Conservation (phyloP, 345 rosid species). For the Pistacia vera region DNA sequence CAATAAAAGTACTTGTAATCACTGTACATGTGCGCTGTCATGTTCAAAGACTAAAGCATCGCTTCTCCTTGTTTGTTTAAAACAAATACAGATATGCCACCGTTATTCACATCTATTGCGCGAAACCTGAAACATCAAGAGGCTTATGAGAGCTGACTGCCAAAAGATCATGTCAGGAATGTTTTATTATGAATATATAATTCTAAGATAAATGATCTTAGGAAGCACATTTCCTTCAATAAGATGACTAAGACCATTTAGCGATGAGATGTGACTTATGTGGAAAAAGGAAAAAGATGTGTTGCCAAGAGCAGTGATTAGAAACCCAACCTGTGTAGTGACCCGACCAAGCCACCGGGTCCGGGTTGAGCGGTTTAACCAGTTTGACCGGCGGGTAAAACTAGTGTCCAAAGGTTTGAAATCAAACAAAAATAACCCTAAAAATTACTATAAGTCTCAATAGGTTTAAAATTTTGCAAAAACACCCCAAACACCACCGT, state of each 20-base stretch:
- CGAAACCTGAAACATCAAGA: slow-evolving; percentile 47
- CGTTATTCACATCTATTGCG: slow-evolving; percentile 58
- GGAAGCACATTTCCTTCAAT: background rate
- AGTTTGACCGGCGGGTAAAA: no score
- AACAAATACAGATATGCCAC: slow-evolving; percentile 51
- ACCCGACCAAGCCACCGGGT: no score
- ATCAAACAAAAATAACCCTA: no score
- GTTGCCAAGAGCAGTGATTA: background rate
- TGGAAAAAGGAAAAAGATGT: background rate
- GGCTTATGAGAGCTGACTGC: background rate
- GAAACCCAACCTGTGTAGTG: no score
- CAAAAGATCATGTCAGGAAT: background rate
- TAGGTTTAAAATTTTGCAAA: no score
- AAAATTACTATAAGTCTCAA: no score
- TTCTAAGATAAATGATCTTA: background rate
- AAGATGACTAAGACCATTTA: background rate
- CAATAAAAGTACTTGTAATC: slow-evolving; percentile 45
- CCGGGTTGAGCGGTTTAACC: no score
- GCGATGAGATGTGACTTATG: background rate
- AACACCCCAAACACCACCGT: no score
- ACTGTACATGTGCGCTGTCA: slow-evolving; percentile 62
- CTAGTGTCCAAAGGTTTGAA: no score
- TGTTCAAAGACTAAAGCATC: slow-evolving; percentile 63
- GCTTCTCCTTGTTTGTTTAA: slow-evolving; percentile 62
- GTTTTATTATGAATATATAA: background rate